Evolutionary conservation across 2,329 filamentous ascomycete genomes (phyloP).

Genomic region (Chaetomiaceae sp.): DNA sequence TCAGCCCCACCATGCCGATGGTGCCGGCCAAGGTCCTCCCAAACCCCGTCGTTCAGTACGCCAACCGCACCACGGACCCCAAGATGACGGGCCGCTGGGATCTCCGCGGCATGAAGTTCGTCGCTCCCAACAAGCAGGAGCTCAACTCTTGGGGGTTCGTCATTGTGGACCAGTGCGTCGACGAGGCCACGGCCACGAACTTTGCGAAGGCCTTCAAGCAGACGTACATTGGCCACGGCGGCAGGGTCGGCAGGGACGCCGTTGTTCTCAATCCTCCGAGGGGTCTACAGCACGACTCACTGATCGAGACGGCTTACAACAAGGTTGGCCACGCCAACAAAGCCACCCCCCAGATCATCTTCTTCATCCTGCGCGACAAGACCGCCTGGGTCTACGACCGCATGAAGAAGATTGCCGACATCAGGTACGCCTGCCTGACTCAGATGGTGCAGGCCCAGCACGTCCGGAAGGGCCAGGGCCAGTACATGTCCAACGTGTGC

Average conservation of each 20-base stretch:
- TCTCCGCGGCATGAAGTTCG: conserved; percentile 75
- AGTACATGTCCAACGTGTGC: conserved; percentile 89
- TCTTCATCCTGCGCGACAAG: conserved; percentile 71
- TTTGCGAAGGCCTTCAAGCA: conserved; percentile 49
- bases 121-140: conserved; percentile 55
- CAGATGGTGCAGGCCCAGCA: conserved; percentile 75
- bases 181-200: conserved; percentile 50
- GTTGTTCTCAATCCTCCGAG: conserved; percentile 32
- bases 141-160: conserved; percentile 74
- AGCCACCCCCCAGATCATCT: conserved; percentile 65
- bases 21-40: conserved; percentile 68
- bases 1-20: conserved; percentile 60
- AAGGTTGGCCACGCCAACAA: conserved; percentile 50
- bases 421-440: conserved; percentile 74
- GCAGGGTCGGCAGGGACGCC: conserved; percentile 36
- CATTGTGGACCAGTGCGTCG: conserved; percentile 54
- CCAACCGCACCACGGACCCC: conserved; percentile 57
- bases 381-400: conserved; percentile 71
- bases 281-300: conserved; percentile 39
- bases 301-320: conserved; percentile 54
- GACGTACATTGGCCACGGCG: conserved; percentile 48
- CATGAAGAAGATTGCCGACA: conserved; percentile 86
- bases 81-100: conserved; percentile 77
- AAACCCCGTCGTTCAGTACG: conserved; percentile 64
- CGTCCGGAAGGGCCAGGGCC: conserved; percentile 63